These are phyloP conservation scores for Hanseniaspora osmophila DNA, from an alignment of 805 yeast species.

Conservation along the genomic window DNA sequence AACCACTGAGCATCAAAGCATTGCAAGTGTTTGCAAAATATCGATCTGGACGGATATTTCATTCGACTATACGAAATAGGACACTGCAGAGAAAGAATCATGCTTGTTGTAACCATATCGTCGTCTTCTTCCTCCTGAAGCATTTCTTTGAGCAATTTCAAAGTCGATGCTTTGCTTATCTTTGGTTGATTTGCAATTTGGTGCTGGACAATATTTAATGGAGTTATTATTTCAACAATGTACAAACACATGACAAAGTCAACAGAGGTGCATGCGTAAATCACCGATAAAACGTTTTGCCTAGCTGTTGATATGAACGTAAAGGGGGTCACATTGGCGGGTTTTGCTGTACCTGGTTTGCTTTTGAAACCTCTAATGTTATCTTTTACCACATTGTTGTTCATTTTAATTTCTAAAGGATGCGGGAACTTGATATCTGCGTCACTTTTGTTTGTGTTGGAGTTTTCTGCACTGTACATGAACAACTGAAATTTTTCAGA, in stretches of 20 bases:
- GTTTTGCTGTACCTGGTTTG: constrained; percentile 63
- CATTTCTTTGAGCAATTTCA: constrained; percentile 29
- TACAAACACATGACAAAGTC: constrained; percentile 42
- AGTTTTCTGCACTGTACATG: constrained; percentile 12
- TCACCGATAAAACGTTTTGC: constrained; percentile 33
- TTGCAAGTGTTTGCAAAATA: constrained; percentile 63
- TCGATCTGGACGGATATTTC: constrained; percentile 56
- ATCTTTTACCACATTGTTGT: constrained; percentile 34
- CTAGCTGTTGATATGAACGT: constrained; percentile 19
- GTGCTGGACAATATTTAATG: constrained; percentile 27
- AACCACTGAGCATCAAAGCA: constrained; percentile 77
- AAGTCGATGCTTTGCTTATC: constrained; percentile 37
- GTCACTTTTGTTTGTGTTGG: constrained; percentile 7
- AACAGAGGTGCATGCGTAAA: constrained; percentile 43
- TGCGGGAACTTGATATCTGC: constrained; percentile 49
- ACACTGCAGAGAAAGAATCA: constrained; percentile 56
- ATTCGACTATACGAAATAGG: constrained; percentile 66
- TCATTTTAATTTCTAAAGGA: constrained; percentile 54
- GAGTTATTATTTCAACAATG: constrained; percentile 36
- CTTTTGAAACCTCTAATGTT: constrained; percentile 65
- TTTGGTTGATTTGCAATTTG: constrained; percentile 33
- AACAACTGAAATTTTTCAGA: constrained; percentile 5
- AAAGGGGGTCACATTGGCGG: constrained; percentile 58
- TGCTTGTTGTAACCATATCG: constrained; percentile 52
- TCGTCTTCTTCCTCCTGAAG: constrained; percentile 45